Conservation (phyloP, 768 basidiomycete species). For the Clavulina sp. region DNA sequence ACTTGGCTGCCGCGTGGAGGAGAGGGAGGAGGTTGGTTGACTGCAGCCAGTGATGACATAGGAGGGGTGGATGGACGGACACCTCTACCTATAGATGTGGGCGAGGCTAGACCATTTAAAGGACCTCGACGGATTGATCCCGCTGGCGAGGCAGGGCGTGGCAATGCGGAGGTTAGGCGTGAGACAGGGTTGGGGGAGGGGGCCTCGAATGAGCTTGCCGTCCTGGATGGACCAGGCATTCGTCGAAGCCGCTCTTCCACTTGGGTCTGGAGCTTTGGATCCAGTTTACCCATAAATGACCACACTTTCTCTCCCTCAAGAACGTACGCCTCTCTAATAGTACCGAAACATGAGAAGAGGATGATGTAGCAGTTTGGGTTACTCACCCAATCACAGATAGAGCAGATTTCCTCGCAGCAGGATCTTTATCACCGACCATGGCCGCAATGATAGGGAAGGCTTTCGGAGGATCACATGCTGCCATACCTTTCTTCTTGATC, state of each 20-base stretch:
- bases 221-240: slow-evolving; percentile 44
- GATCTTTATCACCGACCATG: slow-evolving; percentile 80
- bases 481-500: slow-evolving; percentile 66
- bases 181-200: slow-evolving; percentile 30
- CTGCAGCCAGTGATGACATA: no score
- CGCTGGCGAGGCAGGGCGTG: slow-evolving; percentile 33
- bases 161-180: slow-evolving; percentile 34
- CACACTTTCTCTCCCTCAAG: slow-evolving; percentile 77
- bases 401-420: slow-evolving; percentile 73
- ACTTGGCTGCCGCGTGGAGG: no score
- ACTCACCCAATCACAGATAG: slow-evolving; percentile 61
- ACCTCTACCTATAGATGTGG: no score
- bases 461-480: slow-evolving; percentile 63
- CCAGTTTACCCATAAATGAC: slow-evolving; percentile 54
- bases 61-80: no score
- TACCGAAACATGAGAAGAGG: background rate
- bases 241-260: slow-evolving; percentile 79
- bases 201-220: slow-evolving; percentile 16
- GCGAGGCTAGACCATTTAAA: no score
- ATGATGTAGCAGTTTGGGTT: slow-evolving; percentile 2
- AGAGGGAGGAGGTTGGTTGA: no score
- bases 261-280: slow-evolving; percentile 80
- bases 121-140: no score
- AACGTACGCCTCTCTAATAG: slow-evolving; percentile 57
- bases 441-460: slow-evolving; percentile 61